Percentiles rank a stretch among this genome's conserved stretches.
Evolutionary conservation across 1,284 basidiomycete genomes (phyloP).

Genomic region (Leccinum insolens): DNA sequence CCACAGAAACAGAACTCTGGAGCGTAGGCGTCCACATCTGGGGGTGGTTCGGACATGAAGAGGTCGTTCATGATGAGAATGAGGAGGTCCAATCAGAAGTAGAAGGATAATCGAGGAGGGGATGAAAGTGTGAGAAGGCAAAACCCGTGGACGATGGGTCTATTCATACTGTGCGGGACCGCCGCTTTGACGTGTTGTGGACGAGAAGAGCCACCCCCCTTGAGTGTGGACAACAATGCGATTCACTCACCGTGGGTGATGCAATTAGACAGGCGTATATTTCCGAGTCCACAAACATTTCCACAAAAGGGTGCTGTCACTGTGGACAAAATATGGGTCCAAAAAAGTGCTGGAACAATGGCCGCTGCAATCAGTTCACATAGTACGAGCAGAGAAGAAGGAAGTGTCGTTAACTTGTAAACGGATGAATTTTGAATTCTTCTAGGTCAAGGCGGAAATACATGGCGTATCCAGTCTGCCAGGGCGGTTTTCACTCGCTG

Average conservation of each 20-base stretch:
- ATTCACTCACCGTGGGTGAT: neutral
- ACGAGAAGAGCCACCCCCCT: neutral
- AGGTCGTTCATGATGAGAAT: conserved; percentile 1
- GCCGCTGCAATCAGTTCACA: neutral
- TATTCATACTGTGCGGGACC: conserved; percentile 16
- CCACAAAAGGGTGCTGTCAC: neutral
- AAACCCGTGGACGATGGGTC: neutral
- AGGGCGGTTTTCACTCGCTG: no score
- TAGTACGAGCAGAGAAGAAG: no score
- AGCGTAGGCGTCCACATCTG: conserved; percentile 15
- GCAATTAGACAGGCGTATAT: no score
- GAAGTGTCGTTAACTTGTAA: no score
- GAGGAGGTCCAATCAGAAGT: neutral
- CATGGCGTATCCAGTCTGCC: neutral
- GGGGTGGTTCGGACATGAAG: conserved; percentile 9
- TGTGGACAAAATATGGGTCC: conserved; percentile 13
- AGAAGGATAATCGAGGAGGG: neutral
- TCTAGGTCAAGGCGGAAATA: no score
- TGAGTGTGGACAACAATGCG: conserved; percentile 16
- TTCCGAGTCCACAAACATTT: conserved; percentile 9
- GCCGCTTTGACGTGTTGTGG: conserved; percentile 18
- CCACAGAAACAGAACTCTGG: conserved; percentile 31
- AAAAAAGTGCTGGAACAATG: conserved; percentile 11
- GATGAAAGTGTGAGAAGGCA: neutral
- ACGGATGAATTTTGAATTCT: no score